phyloP scores from a whole-genome alignment of 225 moss, liverwort and hornwort species.

The Rhytidiadelphus loreus region DNA sequence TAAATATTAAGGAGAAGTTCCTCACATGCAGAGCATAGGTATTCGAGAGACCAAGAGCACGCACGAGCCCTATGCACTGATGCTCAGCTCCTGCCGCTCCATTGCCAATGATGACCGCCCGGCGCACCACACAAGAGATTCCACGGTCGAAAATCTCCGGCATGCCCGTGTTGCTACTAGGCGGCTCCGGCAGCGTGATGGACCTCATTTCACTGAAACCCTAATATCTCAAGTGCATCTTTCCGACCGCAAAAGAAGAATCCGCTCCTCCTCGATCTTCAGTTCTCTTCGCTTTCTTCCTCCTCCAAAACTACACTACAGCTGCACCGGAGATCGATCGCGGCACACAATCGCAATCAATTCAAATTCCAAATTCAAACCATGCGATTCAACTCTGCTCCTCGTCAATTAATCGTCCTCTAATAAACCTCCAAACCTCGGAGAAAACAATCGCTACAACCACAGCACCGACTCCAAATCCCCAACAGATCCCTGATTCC shows the following conservation, averaged over 20 bases:
- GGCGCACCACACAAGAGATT: slow-evolving; percentile 73
- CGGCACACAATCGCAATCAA: neutral
- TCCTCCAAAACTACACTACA: neutral
- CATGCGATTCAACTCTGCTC: neutral
- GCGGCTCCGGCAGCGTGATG: slow-evolving; percentile 89
- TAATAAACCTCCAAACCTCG: neutral
- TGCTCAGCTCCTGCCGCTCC: slow-evolving; percentile 87
- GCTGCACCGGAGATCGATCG: neutral
- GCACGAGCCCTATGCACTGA: slow-evolving; percentile 81
- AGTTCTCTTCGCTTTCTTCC: neutral
- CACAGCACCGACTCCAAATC: neutral
- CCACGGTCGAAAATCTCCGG: slow-evolving; percentile 94
- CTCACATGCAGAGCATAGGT: slow-evolving; percentile 58
- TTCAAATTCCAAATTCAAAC: neutral
- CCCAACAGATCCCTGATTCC: neutral
- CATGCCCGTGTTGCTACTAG: slow-evolving; percentile 59
- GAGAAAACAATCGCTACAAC: neutral
- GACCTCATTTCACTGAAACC: slow-evolving; percentile 59
- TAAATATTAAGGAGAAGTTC: neutral
- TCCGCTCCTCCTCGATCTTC: neutral
- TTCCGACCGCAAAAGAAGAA: neutral
- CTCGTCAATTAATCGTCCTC: neutral
- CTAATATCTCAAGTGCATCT: slow-evolving; percentile 14
- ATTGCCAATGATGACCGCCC: slow-evolving; percentile 82
- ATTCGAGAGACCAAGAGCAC: slow-evolving; percentile 71